These are phyloP conservation scores for Suhomyces sp. DNA, from an alignment of 805 yeast genomes.

Conservation along the genomic window DNA sequence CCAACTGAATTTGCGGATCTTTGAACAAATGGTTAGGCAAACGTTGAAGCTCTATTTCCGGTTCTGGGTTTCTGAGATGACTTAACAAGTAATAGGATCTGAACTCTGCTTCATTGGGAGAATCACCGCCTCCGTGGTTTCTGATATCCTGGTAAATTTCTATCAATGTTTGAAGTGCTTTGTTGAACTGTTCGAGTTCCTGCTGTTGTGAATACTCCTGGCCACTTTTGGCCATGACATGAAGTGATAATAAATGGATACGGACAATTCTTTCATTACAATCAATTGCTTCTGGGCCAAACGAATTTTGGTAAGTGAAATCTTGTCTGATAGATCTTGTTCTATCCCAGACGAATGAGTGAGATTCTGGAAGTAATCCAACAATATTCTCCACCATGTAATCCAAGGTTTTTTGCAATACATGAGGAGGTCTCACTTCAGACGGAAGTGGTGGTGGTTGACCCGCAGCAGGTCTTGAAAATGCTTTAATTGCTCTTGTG, in stretches of 20 bases:
- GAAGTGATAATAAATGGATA: slow-evolving; percentile 77
- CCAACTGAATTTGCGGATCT: slow-evolving; percentile 61
- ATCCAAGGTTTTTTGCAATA: slow-evolving; percentile 62
- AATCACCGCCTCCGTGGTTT: slow-evolving; percentile 60
- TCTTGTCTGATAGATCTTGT: slow-evolving; percentile 96
- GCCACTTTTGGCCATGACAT: slow-evolving; percentile 73
- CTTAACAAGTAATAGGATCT: slow-evolving; percentile 81
- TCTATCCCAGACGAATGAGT: slow-evolving; percentile 94
- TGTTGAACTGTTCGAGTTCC: slow-evolving; percentile 90
- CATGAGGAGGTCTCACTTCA: slow-evolving; percentile 90
- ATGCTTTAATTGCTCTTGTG: slow-evolving; percentile 76
- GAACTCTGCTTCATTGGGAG: slow-evolving; percentile 90
- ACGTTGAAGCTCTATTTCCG: slow-evolving; percentile 70
- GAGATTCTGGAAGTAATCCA: slow-evolving; percentile 73
- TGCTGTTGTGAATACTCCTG: slow-evolving; percentile 88
- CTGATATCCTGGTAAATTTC: slow-evolving; percentile 85
- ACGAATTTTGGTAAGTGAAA: slow-evolving; percentile 90
- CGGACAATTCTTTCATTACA: slow-evolving; percentile 91
- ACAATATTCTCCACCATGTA: slow-evolving; percentile 66
- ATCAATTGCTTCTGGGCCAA: slow-evolving; percentile 89
- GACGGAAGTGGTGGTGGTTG: slow-evolving; percentile 97
- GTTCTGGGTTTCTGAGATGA: slow-evolving; percentile 79
- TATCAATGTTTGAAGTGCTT: slow-evolving; percentile 80
- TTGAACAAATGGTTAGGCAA: slow-evolving; percentile 57
- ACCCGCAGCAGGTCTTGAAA: slow-evolving; percentile 96